These are phyloP conservation scores for Citrus reticulata DNA, from an alignment of 345 rosid genomes.

Conservation along the genomic window DNA sequence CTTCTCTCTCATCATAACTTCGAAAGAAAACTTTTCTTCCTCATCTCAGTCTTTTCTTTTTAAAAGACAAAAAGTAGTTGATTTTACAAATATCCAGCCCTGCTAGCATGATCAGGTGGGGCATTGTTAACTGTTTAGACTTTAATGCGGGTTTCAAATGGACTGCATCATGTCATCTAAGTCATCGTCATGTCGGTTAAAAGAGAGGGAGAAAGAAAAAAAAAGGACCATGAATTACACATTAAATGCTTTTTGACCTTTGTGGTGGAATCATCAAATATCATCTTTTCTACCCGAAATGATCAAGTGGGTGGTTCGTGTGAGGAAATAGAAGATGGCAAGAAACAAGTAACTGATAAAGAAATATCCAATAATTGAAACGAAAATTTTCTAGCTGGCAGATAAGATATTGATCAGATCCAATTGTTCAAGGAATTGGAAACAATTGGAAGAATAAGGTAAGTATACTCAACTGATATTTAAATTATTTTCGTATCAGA, in stretches of 20 bases:
- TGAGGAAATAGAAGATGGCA: background rate
- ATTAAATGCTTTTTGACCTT: conserved; percentile 16
- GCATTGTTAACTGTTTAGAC: background rate
- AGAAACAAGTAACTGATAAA: background rate
- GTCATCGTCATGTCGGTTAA: background rate
- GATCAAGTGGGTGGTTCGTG: background rate
- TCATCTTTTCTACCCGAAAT: background rate
- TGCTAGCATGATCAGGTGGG: background rate
- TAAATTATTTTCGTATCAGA: background rate
- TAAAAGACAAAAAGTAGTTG: background rate
- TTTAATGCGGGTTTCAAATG: background rate
- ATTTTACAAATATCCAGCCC: background rate
- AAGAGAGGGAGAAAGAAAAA: background rate
- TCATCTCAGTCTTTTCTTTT: background rate
- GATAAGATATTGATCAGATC: background rate
- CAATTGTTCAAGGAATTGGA: background rate
- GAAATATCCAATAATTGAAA: background rate
- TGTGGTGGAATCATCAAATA: background rate
- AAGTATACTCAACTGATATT: background rate
- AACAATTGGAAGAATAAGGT: background rate
- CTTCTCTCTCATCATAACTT: background rate
- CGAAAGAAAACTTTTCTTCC: background rate
- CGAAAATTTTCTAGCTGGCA: background rate
- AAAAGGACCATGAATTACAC: background rate
- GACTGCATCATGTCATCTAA: background rate